phyloP scores from a whole-genome alignment of 2,329 filamentous ascomycete genomes.

The Lizonia empirigonia region DNA sequence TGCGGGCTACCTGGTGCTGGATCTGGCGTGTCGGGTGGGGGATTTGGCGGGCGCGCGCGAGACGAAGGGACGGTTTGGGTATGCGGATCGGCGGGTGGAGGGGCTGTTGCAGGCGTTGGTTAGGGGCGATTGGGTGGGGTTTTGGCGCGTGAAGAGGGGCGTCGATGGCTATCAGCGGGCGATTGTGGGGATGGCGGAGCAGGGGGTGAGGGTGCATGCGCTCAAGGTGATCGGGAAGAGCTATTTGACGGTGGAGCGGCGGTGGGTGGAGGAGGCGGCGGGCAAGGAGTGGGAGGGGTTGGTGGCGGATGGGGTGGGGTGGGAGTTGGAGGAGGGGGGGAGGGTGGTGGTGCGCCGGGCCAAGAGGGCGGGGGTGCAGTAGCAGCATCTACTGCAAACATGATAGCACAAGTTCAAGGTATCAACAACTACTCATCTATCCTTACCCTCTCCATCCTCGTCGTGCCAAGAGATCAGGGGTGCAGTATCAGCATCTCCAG shows the following conservation, averaged over 20 bases:
- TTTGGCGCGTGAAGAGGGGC: constrained; percentile 70
- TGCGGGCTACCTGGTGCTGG: constrained; percentile 79
- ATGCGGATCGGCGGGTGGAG: constrained; percentile 72
- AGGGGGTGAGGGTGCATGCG: constrained; percentile 73
- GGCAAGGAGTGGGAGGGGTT: constrained; percentile 75
- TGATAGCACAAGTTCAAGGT: too few species aligned
- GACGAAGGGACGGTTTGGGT: constrained; percentile 64
- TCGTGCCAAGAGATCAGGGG: too few species aligned
- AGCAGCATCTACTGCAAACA: too few species aligned
- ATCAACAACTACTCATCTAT: too few species aligned
- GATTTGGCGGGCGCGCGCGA: constrained; percentile 76
- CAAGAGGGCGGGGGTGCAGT: constrained; percentile 50
- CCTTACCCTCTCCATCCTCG: too few species aligned
- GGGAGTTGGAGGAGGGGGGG: constrained; percentile 73
- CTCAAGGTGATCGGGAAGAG: constrained; percentile 85
- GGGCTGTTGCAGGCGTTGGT: constrained; percentile 71
- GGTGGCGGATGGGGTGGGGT: constrained; percentile 76
- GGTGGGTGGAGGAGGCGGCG: constrained; percentile 71
- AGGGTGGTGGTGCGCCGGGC: constrained; percentile 77
- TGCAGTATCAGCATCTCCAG: too few species aligned
- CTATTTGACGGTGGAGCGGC: constrained; percentile 74
- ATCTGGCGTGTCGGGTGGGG: constrained; percentile 82
- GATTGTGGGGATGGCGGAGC: constrained; percentile 81
- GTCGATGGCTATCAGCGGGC: constrained; percentile 82
- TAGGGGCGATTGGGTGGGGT: constrained; percentile 81